A percentile compares a stretch with the other conserved stretches of the same genome.
Conservation (phyloP, 257 asterid species). For the Nyctanthes arbortristis region DNA sequence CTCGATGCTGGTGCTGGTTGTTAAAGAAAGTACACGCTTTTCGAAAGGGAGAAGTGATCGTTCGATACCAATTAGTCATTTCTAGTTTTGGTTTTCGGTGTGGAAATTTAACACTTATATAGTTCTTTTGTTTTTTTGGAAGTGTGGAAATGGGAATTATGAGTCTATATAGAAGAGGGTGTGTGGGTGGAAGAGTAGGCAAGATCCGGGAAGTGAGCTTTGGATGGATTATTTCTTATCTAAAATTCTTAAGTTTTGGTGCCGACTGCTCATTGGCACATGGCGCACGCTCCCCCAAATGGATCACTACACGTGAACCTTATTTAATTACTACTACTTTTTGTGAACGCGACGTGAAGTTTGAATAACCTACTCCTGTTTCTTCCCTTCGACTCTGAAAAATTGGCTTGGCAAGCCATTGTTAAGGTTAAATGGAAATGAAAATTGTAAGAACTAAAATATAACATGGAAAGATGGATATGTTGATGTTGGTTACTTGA, state of each 20-base stretch:
- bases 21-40: constrained; percentile 42
- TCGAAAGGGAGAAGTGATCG: constrained; percentile 35
- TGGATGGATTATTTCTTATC: constrained; percentile 8
- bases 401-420: too few species aligned
- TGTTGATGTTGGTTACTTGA: too few species aligned
- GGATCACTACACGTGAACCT: constrained; percentile 46
- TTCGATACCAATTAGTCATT: constrained; percentile 29
- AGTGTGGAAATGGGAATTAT: constrained; percentile 1
- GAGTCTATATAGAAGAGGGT: background rate
- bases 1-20: constrained; percentile 25
- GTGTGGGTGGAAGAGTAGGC: constrained; percentile 21
- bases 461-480: too few species aligned
- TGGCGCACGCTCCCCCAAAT: constrained; percentile 51
- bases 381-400: background rate
- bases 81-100: too few species aligned
- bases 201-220: constrained; percentile 42
- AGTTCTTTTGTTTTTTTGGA: background rate
- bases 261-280: constrained; percentile 43
- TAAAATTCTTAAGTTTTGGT: constrained; percentile 4
- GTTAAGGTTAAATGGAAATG: too few species aligned
- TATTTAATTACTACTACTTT: constrained; percentile 12
- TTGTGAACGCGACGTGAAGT: constrained; percentile 2
- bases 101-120: background rate
- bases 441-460: too few species aligned
- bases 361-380: background rate